phyloP scores from a whole-genome alignment of 2,329 filamentous ascomycete genomes.

The Diplodia corticola region DNA sequence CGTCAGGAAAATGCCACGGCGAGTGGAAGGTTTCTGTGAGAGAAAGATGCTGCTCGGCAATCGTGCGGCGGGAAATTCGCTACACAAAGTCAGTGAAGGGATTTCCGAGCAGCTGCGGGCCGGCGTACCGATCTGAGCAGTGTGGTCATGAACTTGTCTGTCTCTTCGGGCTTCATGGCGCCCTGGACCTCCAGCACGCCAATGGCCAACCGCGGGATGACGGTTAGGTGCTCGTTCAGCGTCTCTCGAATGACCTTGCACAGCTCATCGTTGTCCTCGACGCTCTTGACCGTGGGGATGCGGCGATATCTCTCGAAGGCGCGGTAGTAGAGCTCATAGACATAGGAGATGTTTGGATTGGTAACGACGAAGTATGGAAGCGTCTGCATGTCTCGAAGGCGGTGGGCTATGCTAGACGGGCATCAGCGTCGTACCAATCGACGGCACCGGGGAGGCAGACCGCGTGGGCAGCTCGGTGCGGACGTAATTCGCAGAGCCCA shows the following conservation, averaged over 20 bases:
- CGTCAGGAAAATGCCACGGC: constrained; percentile 82
- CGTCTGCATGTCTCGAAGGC: constrained; percentile 94
- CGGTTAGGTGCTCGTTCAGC: constrained; percentile 82
- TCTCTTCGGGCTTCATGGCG: constrained; percentile 74
- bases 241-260: constrained; percentile 79
- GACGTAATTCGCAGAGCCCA: constrained; percentile 97
- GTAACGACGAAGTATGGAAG: constrained; percentile 93
- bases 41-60: constrained; percentile 94
- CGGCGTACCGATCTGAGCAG: constrained; percentile 73
- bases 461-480: constrained; percentile 88
- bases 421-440: constrained; percentile 9
- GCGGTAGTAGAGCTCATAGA: constrained; percentile 94
- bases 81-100: constrained; percentile 38
- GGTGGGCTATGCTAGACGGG: constrained; percentile 73
- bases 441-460: constrained; percentile 43
- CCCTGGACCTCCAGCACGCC: constrained; percentile 88
- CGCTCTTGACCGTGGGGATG: constrained; percentile 75
- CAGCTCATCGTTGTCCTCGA: constrained; percentile 87
- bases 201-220: constrained; percentile 93
- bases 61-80: constrained; percentile 93
- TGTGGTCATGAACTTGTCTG: constrained; percentile 94
- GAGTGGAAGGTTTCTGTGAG: constrained; percentile 92
- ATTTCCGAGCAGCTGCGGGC: neutral
- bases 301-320: constrained; percentile 92
- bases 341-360: constrained; percentile 90